Evolutionary conservation across 441 rosid species (phyloP).

Genomic region (Erysimum pusillum): DNA sequence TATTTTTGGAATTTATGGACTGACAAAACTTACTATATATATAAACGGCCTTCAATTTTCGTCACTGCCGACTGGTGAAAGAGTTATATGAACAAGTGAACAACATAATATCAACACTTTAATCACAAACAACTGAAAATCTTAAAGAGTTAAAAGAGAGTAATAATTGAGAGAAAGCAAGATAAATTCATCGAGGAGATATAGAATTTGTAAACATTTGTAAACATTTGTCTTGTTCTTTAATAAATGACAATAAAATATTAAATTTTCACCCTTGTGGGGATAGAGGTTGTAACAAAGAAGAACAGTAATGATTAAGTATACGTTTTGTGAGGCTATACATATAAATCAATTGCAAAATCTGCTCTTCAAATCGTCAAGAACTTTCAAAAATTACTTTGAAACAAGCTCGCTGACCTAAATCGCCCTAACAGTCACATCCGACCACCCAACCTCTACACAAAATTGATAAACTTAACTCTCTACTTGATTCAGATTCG

Average conservation of each 20-base stretch:
- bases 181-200: neutral
- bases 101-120: neutral
- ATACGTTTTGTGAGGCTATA: neutral
- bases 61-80: conserved; percentile 33
- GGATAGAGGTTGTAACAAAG: neutral
- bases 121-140: neutral
- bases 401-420: neutral
- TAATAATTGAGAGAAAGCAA: neutral
- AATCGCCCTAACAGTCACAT: neutral
- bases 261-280: neutral
- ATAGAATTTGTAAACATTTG: neutral
- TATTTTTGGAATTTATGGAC: conserved; percentile 33
- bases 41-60: conserved; percentile 40
- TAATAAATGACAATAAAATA: too few relatives aligned
- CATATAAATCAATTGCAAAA: neutral
- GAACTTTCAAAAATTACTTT: neutral
- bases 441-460: neutral
- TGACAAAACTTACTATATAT: conserved; percentile 30
- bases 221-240: too few relatives aligned
- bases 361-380: neutral
- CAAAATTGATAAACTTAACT: neutral
- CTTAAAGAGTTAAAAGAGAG: neutral
- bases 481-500: neutral
- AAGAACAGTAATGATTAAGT: neutral
- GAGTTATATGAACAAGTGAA: conserved; percentile 8